Conservation (phyloP, 1,284 basidiomycete species). For the Laetiporus sulphureus region DNA sequence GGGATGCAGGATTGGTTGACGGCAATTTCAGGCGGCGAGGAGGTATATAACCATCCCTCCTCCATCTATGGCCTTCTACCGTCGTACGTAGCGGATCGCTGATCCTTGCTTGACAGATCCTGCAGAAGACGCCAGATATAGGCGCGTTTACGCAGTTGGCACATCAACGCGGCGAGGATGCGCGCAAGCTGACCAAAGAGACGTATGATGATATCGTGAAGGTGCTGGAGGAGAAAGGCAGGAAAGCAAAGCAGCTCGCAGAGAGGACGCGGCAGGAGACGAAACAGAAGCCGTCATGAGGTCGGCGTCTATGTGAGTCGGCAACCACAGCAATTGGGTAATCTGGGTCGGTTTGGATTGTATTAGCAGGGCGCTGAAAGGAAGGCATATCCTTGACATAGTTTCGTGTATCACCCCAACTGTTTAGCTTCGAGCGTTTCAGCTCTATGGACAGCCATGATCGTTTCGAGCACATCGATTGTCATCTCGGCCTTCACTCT, state of each 20-base stretch:
- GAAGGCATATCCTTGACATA: no score
- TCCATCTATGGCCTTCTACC: neutral
- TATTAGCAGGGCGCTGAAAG: no score
- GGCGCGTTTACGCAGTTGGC: conserved; percentile 24
- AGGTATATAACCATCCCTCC: conserved; percentile 15
- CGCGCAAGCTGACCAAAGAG: conserved; percentile 28
- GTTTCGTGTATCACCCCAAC: no score
- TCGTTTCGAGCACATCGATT: no score
- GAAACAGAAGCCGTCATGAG: conserved; percentile 7
- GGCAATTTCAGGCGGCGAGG: conserved; percentile 24
- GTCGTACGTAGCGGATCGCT: no score
- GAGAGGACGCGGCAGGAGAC: conserved; percentile 23
- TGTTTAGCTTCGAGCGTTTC: no score
- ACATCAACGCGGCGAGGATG: conserved; percentile 25
- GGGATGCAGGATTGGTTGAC: conserved; percentile 20
- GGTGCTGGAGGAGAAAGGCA: conserved; percentile 30
- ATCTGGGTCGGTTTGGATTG: no score
- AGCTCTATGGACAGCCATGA: no score
- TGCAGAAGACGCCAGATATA: conserved; percentile 26
- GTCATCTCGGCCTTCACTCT: no score
- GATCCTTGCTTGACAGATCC: conserved; percentile 14
- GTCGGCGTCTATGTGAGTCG: no score
- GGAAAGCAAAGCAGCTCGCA: conserved; percentile 27
- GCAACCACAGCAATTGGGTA: no score
- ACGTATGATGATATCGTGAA: conserved; percentile 29